Percentiles rank a stretch among this genome's conserved stretches.
Evolutionary conservation across 192 early-diverging fungal genomes (phyloP).

Genomic region (Radiomyces spectabilis): DNA sequence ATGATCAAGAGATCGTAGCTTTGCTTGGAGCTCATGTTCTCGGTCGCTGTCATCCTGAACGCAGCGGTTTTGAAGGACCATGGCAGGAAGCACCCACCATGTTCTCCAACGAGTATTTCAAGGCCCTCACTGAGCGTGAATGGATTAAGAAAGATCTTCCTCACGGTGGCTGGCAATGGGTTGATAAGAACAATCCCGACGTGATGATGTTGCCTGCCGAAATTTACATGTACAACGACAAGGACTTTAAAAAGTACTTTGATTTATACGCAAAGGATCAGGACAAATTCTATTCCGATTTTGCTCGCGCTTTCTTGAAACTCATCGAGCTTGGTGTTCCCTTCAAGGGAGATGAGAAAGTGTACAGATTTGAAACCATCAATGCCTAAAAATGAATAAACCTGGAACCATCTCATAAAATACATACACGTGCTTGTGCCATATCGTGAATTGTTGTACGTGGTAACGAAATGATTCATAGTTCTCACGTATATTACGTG

Average conservation of each 20-base stretch:
- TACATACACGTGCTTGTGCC: too few species aligned
- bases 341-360: conserved; percentile 58
- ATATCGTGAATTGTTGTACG: too few species aligned
- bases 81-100: conserved; percentile 86
- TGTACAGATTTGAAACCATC: conserved; percentile 57
- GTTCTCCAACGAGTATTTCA: conserved; percentile 89
- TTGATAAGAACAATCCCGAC: conserved; percentile 62
- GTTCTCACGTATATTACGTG: too few species aligned
- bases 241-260: conserved; percentile 65
- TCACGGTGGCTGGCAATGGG: conserved; percentile 82
- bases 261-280: conserved; percentile 84
- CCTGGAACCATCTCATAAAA: too few species aligned
- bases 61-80: conserved; percentile 76
- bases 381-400: conserved; percentile 37
- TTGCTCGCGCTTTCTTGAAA: conserved; percentile 77
- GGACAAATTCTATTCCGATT: conserved; percentile 86
- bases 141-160: conserved; percentile 70
- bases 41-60: conserved; percentile 68
- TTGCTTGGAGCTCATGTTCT: conserved; percentile 71
- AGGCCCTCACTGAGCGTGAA: conserved; percentile 63
- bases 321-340: conserved; percentile 81
- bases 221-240: conserved; percentile 46
- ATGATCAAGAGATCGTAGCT: conserved; percentile 78
- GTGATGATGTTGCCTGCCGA: conserved; percentile 63
- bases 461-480: too few species aligned